These are phyloP conservation scores for Alternaria brassicicola DNA, from an alignment of 2,329 filamentous ascomycete genomes.

Conservation along the genomic window DNA sequence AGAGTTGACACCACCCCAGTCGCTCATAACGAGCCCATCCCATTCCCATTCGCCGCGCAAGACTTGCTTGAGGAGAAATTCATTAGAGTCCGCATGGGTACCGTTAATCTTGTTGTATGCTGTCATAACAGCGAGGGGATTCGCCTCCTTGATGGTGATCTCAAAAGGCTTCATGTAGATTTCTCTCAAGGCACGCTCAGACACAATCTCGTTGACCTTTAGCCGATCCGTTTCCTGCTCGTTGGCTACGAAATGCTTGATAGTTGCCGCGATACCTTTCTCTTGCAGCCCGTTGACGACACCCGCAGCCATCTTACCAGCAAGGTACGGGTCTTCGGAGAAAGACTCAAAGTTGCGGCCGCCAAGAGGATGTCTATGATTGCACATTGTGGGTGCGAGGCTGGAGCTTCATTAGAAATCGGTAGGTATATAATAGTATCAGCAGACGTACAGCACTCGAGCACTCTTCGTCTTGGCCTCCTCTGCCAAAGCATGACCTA, in stretches of 20 bases:
- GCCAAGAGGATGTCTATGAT: conserved; percentile 79
- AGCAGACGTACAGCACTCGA: conserved; percentile 61
- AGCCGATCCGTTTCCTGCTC: conserved; percentile 74
- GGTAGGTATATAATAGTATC: too few species aligned
- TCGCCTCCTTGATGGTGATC: conserved; percentile 72
- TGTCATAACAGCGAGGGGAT: conserved; percentile 73
- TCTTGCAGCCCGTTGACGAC: conserved; percentile 67
- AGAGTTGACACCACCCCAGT: conserved; percentile 61
- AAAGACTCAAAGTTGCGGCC: conserved; percentile 81
- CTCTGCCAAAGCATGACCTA: conserved; percentile 70
- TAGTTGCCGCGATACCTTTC: conserved; percentile 69
- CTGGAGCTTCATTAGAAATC: conserved; percentile 19
- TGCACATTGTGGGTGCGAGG: conserved; percentile 77
- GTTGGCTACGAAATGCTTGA: conserved; percentile 76
- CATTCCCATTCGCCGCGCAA: conserved; percentile 76
- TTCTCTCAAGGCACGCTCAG: conserved; percentile 63
- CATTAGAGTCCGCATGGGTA: conserved; percentile 68
- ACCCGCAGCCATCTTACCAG: conserved; percentile 69
- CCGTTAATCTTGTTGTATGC: conserved; percentile 78
- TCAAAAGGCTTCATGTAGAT: conserved; percentile 67
- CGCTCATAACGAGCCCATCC: conserved; percentile 69
- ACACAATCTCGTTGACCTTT: conserved; percentile 57
- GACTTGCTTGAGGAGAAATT: conserved; percentile 68
- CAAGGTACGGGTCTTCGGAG: conserved; percentile 71
- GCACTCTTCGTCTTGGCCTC: conserved; percentile 76